phyloP scores from a whole-genome alignment of 352 stramenopile genomes.

The Phytophthora tubulina region DNA sequence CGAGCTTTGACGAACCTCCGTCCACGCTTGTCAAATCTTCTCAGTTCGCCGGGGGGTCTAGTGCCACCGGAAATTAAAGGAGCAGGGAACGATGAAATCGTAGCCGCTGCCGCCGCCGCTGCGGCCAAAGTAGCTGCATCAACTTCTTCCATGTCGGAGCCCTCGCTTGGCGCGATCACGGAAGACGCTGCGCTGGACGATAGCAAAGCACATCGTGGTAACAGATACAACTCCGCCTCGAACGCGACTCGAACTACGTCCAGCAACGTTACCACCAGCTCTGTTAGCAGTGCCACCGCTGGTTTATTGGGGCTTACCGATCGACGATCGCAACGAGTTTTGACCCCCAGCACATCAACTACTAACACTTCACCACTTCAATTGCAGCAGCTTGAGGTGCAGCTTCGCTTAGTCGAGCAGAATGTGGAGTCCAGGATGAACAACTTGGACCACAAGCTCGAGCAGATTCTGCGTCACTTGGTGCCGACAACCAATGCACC shows the following conservation, averaged over 20 bases:
- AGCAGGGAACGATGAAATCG: slow-evolving; percentile 16
- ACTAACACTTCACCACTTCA: slow-evolving; percentile 10
- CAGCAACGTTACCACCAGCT: not conserved
- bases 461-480: slow-evolving; percentile 41
- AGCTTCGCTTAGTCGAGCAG: slow-evolving; percentile 38
- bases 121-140: slow-evolving; percentile 2
- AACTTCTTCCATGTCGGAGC: not conserved
- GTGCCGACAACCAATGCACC: not conserved
- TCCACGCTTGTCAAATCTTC: slow-evolving; percentile 43
- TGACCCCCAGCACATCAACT: not conserved
- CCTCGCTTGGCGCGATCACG: slow-evolving; percentile 21
- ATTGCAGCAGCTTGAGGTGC: slow-evolving; percentile 35
- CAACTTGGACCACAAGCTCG: slow-evolving; percentile 42
- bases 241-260: not conserved
- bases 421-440: slow-evolving; percentile 43
- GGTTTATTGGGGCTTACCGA: slow-evolving; percentile 12
- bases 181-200: slow-evolving; percentile 26
- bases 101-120: slow-evolving; percentile 25
- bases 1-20: slow-evolving; percentile 38
- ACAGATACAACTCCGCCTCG: too few species aligned
- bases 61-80: slow-evolving; percentile 12
- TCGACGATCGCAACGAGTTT: slow-evolving; percentile 26
- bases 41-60: slow-evolving; percentile 24
- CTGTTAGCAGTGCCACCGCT: not conserved
- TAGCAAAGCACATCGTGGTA: slow-evolving; percentile 6